phyloP scores from a whole-genome alignment of 768 basidiomycete species.

The Lanmaoa rubissima region DNA sequence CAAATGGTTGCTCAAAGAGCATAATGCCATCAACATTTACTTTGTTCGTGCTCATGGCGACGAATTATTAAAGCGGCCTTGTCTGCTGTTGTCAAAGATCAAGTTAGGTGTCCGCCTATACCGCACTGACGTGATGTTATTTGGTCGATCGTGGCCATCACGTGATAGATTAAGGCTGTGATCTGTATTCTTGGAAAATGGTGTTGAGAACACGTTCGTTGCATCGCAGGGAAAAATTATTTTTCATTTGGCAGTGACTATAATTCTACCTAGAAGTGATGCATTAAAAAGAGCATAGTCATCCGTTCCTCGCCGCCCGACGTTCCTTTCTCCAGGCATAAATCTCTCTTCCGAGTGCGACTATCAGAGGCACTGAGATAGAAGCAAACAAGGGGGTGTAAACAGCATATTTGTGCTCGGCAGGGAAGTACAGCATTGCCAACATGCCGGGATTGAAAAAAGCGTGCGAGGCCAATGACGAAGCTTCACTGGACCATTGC shows the following conservation, averaged over 20 bases:
- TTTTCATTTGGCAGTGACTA: constrained; percentile 5
- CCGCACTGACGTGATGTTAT: constrained; percentile 2
- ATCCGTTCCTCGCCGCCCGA: constrained; percentile 12
- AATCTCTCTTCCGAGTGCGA: constrained; percentile 73
- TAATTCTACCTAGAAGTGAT: constrained; percentile 8
- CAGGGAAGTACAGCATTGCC: constrained; percentile 93
- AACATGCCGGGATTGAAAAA: constrained; percentile 98
- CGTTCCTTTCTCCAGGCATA: constrained; percentile 50
- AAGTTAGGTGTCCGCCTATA: neutral
- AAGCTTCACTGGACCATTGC: constrained; percentile 58
- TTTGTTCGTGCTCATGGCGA: constrained; percentile 41
- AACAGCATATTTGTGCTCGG: constrained; percentile 96
- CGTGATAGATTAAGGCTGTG: constrained; percentile 19
- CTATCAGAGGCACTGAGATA: constrained; percentile 76
- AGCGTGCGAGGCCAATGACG: constrained; percentile 71
- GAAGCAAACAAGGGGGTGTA: constrained; percentile 96
- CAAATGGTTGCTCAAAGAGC: constrained; percentile 84
- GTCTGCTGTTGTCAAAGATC: constrained; percentile 9
- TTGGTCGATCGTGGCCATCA: constrained; percentile 20
- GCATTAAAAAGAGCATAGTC: constrained; percentile 3
- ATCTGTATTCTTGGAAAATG: neutral
- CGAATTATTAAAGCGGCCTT: constrained; percentile 2
- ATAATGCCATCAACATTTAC: constrained; percentile 71
- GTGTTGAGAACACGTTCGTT: constrained; percentile 15
- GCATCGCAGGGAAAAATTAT: constrained; percentile 9